Percentiles rank a stretch among this genome's conserved stretches.
phyloP scores from a whole-genome alignment of 352 stramenopile genomes.

The Phytophthora pistaciae region DNA sequence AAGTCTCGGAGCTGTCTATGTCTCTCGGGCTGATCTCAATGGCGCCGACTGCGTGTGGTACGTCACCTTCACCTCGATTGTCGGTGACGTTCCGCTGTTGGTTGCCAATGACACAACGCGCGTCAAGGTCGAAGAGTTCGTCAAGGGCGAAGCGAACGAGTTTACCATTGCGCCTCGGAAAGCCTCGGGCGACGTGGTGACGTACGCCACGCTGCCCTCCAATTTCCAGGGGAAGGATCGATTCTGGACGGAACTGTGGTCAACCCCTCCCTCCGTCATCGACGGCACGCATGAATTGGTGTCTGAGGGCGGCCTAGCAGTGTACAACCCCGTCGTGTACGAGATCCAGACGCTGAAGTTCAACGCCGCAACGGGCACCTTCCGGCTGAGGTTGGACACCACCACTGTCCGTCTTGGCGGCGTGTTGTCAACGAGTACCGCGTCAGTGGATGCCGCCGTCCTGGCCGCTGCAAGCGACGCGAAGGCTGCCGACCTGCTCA shows the following conservation, averaged over 20 bases:
- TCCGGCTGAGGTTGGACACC: slow-evolving; percentile 85
- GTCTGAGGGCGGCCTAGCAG: slow-evolving; percentile 90
- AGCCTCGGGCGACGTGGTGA: slow-evolving; percentile 90
- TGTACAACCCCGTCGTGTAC: slow-evolving; percentile 92
- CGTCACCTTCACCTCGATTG: slow-evolving; percentile 88
- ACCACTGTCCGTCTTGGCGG: slow-evolving; percentile 59
- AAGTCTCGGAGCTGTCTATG: slow-evolving; percentile 61
- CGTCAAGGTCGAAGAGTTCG: slow-evolving; percentile 86
- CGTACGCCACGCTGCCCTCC: slow-evolving; percentile 78
- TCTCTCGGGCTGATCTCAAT: slow-evolving; percentile 65
- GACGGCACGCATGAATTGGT: slow-evolving; percentile 93
- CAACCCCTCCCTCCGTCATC: slow-evolving; percentile 72
- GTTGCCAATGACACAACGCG: slow-evolving; percentile 52
- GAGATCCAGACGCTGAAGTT: slow-evolving; percentile 93
- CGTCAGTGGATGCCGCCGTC: slow-evolving; percentile 52
- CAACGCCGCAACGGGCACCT: slow-evolving; percentile 59
- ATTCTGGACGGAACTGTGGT: slow-evolving; percentile 97
- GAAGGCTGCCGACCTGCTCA: slow-evolving; percentile 74
- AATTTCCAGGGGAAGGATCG: slow-evolving; percentile 92
- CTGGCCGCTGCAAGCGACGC: slow-evolving; percentile 51
- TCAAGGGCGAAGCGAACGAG: slow-evolving; percentile 95
- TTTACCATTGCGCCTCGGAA: slow-evolving; percentile 96
- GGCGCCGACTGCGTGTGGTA: slow-evolving; percentile 72
- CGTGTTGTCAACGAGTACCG: slow-evolving; percentile 48
- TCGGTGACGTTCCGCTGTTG: slow-evolving; percentile 85